Evolutionary conservation across 345 rosid species (phyloP).

Genomic region (Passiflora organensis): DNA sequence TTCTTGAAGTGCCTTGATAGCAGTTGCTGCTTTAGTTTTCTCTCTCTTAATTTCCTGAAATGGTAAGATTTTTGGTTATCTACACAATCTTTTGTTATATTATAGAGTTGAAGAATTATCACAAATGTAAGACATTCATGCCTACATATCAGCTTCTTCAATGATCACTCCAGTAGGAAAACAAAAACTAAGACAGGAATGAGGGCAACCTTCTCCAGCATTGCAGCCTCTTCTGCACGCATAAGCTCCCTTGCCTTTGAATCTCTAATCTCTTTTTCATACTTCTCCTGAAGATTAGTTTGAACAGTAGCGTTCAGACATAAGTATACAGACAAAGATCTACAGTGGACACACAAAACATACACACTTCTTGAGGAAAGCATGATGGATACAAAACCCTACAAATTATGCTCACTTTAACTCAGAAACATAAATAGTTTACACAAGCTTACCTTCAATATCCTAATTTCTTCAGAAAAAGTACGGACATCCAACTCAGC

Average conservation of each 20-base stretch:
- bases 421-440: slow-evolving; percentile 7
- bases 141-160: too few relatives aligned
- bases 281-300: slow-evolving; percentile 53
- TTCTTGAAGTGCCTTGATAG: slow-evolving; percentile 74
- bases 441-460: slow-evolving; percentile 53
- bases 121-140: too few relatives aligned
- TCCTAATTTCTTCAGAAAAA: slow-evolving; percentile 65
- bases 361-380: neutral
- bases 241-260: slow-evolving; percentile 88
- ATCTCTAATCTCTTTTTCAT: slow-evolving; percentile 85
- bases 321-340: neutral
- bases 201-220: slow-evolving; percentile 73
- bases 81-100: too few relatives aligned
- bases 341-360: neutral
- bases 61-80: neutral
- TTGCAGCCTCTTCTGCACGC: slow-evolving; percentile 93
- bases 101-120: too few relatives aligned
- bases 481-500: slow-evolving; percentile 76
- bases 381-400: slow-evolving; percentile 2
- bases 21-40: slow-evolving; percentile 72
- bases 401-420: too few relatives aligned
- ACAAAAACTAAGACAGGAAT: slow-evolving; percentile 12
- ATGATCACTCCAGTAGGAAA: too few relatives aligned
- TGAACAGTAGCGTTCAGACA: slow-evolving; percentile 1
- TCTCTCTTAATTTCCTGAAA: slow-evolving; percentile 94